phyloP scores from a whole-genome alignment of 2,329 filamentous ascomycete genomes.

The Botrytis pseudocinerea region DNA sequence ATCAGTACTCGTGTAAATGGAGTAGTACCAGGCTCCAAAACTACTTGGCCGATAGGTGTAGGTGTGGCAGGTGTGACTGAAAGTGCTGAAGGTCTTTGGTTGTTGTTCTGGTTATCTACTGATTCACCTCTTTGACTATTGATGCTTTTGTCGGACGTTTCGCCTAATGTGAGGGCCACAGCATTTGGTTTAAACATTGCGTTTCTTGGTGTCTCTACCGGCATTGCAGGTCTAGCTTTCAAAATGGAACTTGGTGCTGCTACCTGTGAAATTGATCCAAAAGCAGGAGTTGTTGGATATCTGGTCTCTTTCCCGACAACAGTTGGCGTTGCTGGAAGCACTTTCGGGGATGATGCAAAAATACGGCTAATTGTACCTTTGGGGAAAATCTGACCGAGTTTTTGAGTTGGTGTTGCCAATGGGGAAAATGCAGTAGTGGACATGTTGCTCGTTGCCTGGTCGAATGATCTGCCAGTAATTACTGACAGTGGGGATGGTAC shows the following conservation, averaged over 20 bases:
- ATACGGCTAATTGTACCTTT: not conserved
- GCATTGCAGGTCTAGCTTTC: not conserved
- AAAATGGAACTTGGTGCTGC: not conserved
- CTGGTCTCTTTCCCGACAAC: not conserved
- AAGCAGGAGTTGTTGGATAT: not conserved
- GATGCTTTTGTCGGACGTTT: not conserved
- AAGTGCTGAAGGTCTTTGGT: not conserved
- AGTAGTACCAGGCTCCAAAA: not conserved
- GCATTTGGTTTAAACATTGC: not conserved
- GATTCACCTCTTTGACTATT: not conserved
- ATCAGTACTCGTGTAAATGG: slow-evolving; percentile 3
- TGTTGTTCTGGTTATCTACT: not conserved
- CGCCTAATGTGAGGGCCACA: not conserved
- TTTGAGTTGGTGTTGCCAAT: not conserved
- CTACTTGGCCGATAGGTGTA: not conserved
- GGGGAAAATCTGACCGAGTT: not conserved
- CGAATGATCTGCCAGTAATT: not conserved
- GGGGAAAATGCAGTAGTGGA: not conserved
- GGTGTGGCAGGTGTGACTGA: not conserved
- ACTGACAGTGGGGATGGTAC: not conserved
- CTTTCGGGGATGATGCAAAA: not conserved
- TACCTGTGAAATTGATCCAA: slow-evolving; percentile 1
- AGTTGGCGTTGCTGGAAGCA: not conserved
- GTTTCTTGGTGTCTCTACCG: not conserved
- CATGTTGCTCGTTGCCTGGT: not conserved